Evolutionary conservation across 1,284 basidiomycete species (phyloP).

Genomic region (Cryptococcus amylolentus): DNA sequence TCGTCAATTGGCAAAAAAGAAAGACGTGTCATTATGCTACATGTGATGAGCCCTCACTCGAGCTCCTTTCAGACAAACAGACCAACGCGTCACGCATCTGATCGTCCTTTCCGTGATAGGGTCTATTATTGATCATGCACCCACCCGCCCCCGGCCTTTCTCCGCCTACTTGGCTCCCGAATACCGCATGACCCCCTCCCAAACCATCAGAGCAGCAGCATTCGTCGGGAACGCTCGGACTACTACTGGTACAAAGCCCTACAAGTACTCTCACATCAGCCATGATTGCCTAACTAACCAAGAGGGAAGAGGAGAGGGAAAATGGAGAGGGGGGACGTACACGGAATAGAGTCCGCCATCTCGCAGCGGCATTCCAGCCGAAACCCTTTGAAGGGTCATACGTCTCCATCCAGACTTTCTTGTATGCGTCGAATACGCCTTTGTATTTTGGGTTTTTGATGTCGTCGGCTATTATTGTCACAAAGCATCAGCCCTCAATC

Average conservation of each 20-base stretch:
- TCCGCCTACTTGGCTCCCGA: not conserved
- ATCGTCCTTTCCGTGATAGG: no score
- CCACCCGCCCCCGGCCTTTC: no score
- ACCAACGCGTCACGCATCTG: no score
- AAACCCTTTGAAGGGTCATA: conserved; percentile 27
- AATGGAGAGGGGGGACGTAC: conserved; percentile 21
- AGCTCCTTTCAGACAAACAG: no score
- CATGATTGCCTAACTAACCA: no score
- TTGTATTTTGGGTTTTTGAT: conserved; percentile 40
- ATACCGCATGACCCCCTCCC: conserved; percentile 48
- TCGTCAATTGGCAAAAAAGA: no score
- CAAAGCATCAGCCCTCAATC: not conserved
- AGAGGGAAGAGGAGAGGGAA: no score
- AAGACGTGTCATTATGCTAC: no score
- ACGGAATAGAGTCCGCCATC: conserved; percentile 44
- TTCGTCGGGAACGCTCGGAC: conserved; percentile 49
- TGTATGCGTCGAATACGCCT: conserved; percentile 40
- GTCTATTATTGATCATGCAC: no score
- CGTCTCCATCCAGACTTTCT: conserved; percentile 40
- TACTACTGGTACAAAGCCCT: conserved; percentile 49
- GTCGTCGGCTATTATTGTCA: conserved; percentile 29
- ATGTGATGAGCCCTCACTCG: no score
- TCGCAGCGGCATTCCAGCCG: conserved; percentile 35
- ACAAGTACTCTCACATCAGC: not conserved
- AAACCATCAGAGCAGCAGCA: conserved; percentile 48